Base-by-base conservation (phyloP, 805 yeast species). In the Henningerozyma blattae region DNA sequence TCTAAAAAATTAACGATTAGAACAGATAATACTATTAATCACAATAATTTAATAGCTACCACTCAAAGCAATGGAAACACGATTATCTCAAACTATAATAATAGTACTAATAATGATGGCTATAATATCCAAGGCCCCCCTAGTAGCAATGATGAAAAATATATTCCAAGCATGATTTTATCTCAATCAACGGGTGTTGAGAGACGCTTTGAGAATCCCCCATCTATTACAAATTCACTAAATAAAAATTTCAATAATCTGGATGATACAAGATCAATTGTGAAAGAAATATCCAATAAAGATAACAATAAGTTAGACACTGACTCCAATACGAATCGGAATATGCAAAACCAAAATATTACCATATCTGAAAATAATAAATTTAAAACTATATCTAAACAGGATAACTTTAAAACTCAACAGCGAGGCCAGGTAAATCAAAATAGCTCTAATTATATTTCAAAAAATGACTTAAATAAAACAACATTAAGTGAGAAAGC, bases 181-280 rank as follows among this genome's bases (percentile, higher is more conserved):
- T 69, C 76, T 3, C 75, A 70, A 42, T 68, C 75, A 0, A 68
- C 72, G 0, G 76, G 75, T 0, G 59, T 64, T 27, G 73, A 68
- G 25, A 49, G 64, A 33, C 59, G 58, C 4, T 59, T 62, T 37
- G 57, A 54, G 16, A 55, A 53, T 16, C 55, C 56, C 8, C 53
- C 50, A 35, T 57, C 43, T 42, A 55, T 42, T 36, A 63, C 27
- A 44, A 52, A 45, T 48, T 57, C 47, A 31, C 42, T 44, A 37
- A 45, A 31, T 32, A 53, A n/a, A 10, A 24, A n/a, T n/a, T 5
- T 5, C n/a, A n/a, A 24, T 24, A 24, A 7, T 5, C 6, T n/a
- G 5, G n/a, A 24, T 6, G 6, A 5, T 9, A 24, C 27, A 6
- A 10, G 15, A 10, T 10, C 27, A 12, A 7, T 5, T 12, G n/a